Evolutionary conservation across 441 rosid genomes (phyloP), one percentile per base, ranked within the genome.

Genomic region (Gossypium davidsonii): DNA sequence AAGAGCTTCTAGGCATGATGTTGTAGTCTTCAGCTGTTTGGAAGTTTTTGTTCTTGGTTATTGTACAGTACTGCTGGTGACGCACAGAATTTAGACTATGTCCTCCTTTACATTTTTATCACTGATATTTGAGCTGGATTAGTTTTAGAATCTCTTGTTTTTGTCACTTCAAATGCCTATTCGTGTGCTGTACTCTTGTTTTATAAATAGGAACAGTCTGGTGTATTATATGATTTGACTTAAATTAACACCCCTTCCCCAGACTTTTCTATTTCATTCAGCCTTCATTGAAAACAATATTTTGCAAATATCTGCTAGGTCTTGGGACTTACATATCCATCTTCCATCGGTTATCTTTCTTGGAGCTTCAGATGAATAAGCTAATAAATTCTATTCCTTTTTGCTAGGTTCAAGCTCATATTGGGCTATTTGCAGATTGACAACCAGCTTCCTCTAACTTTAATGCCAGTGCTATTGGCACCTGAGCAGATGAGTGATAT

Each of bases 401-500:
- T 31, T 89, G 74, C 64, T 91, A 96, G 99, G 92, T 90, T 96
- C 88, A 96, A 96, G 88, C 82, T 96, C 84, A 89, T 93, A 74
- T 76, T 93, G 78, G 99, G 97, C 63, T 76, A 84, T 82, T 73
- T 93, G 85, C 99, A 96, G 87, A 85, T 96, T 73, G 99, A 96
- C 82, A 93, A 96, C 84, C 97, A 91, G 84, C 97, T 96, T 70
- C 99, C 97, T 80, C 82, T 96, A 74, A 85, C 97, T 75, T 81
- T 92, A 79, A 89, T 91, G 97, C 99, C 98, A 6, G 98, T 96
- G 76, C 79, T 93, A 20, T 82, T 93, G 85, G 97, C 96, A 73
- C 94, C 99, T 65, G 98, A 92, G 78, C 88, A 89, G 82, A 76
- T 81, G 57, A 76, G 83, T 77, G 94, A 90, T 80, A 66, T 78